These are phyloP conservation scores for Penicillium cinerascens DNA, from an alignment of 495 filamentous ascomycete species.

Conservation along the genomic window DNA sequence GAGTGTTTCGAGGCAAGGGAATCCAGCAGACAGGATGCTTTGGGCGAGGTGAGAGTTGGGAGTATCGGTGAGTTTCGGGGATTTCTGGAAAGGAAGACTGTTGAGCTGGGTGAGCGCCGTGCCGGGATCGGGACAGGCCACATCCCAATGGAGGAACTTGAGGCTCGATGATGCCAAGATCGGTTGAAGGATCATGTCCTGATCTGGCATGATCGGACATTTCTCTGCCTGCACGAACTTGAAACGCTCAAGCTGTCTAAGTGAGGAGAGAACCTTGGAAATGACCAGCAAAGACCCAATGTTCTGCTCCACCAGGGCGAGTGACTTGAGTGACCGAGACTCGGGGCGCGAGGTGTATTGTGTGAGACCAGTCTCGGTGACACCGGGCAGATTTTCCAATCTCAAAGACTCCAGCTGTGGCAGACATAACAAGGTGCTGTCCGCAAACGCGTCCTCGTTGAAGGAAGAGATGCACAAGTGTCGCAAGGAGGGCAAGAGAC, in stretches of 20 bases:
- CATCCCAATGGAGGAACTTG: slow-evolving; percentile 77
- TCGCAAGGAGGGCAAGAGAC: slow-evolving; percentile 63
- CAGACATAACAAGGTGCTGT: slow-evolving; percentile 63
- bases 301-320: slow-evolving; percentile 64
- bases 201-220: slow-evolving; percentile 56
- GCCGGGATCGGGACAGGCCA: slow-evolving; percentile 49
- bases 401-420: slow-evolving; percentile 71
- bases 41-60: slow-evolving; percentile 71
- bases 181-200: slow-evolving; percentile 60
- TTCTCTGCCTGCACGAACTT: slow-evolving; percentile 62
- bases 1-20: slow-evolving; percentile 64
- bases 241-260: slow-evolving; percentile 61
- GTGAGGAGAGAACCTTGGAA: slow-evolving; percentile 69
- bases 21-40: slow-evolving; percentile 65
- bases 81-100: slow-evolving; percentile 36
- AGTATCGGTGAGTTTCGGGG: slow-evolving; percentile 34
- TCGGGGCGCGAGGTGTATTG: slow-evolving; percentile 61
- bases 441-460: slow-evolving; percentile 67
- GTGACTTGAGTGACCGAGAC: slow-evolving; percentile 52
- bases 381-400: slow-evolving; percentile 69
- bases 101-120: slow-evolving; percentile 41
- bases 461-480: slow-evolving; percentile 75
- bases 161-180: slow-evolving; percentile 67
- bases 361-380: slow-evolving; percentile 74
- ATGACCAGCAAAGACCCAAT: slow-evolving; percentile 65